Conservation (phyloP, 2,329 filamentous ascomycete genomes). For the Cytospora paraplurivora region DNA sequence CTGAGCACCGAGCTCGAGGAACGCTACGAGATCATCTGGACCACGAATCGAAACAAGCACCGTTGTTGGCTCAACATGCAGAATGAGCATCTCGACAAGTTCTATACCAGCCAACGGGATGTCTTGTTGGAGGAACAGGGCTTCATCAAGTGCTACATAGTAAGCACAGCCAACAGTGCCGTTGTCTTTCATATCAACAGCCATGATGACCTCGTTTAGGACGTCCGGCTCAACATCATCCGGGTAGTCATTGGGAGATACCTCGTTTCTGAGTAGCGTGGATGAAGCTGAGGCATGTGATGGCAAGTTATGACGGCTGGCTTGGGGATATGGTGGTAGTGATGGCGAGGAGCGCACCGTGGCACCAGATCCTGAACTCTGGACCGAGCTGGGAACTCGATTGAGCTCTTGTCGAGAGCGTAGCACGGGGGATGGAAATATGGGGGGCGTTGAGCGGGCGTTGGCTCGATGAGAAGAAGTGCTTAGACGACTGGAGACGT, state of each 20-base stretch:
- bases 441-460: constrained; percentile 19
- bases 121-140: constrained; percentile 77
- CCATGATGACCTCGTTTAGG: constrained; percentile 74
- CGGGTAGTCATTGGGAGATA: constrained; percentile 4
- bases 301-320: constrained; percentile 10
- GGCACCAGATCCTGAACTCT: background rate
- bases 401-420: constrained; percentile 4
- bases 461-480: constrained; percentile 10
- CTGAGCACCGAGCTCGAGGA: constrained; percentile 40
- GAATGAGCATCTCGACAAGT: constrained; percentile 62
- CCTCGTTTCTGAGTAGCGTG: background rate
- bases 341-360: constrained; percentile 20
- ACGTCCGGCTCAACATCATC: constrained; percentile 34
- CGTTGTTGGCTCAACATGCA: constrained; percentile 57
- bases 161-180: constrained; percentile 81
- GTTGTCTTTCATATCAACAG: constrained; percentile 71
- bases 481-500: constrained; percentile 8
- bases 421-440: constrained; percentile 17
- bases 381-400: background rate
- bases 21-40: constrained; percentile 43
- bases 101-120: constrained; percentile 69
- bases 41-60: constrained; percentile 55
- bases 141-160: constrained; percentile 71
- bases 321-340: constrained; percentile 15
- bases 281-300: constrained; percentile 9